phyloP scores from a whole-genome alignment of 352 stramenopile species.

The Phytophthora citrophthora region DNA sequence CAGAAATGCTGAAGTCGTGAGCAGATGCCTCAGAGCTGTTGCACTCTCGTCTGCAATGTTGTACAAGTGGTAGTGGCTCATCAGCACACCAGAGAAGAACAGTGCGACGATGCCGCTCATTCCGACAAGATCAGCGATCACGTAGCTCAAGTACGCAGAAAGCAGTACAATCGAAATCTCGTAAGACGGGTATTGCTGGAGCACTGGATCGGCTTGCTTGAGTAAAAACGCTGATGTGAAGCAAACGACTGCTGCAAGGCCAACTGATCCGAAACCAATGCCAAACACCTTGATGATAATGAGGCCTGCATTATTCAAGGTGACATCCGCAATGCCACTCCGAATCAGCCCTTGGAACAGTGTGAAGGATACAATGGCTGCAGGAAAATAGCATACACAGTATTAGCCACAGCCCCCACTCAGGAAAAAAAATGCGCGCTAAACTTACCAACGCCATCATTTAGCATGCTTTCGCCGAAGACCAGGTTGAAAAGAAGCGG shows the following conservation, averaged over 20 bases:
- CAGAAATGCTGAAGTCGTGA: constrained; percentile 83
- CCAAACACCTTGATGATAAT: constrained; percentile 85
- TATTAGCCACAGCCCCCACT: constrained; percentile 1
- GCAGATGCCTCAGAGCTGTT: constrained; percentile 74
- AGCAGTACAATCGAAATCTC: constrained; percentile 89
- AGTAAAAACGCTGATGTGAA: constrained; percentile 83
- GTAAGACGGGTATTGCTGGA: constrained; percentile 84
- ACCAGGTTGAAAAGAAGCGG: constrained; percentile 95
- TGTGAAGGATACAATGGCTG: constrained; percentile 86
- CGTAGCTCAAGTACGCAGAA: constrained; percentile 84
- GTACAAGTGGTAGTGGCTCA: constrained; percentile 89
- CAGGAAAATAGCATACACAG: not conserved
- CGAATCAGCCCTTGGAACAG: constrained; percentile 88
- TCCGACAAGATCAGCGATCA: constrained; percentile 75
- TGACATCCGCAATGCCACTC: constrained; percentile 67
- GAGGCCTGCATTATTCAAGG: constrained; percentile 72
- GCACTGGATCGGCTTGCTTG: constrained; percentile 72
- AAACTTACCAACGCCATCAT: constrained; percentile 89
- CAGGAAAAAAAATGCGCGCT: constrained; percentile 33
- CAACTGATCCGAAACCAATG: constrained; percentile 83
- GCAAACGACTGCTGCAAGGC: constrained; percentile 73
- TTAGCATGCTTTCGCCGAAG: constrained; percentile 96
- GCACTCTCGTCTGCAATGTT: constrained; percentile 83
- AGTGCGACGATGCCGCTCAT: constrained; percentile 94
- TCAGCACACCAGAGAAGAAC: constrained; percentile 93